Evolutionary conservation across 1,139 yeast genomes (phyloP), one percentile per base, ranked within the genome.

Genomic region (Wickerhamiella infanticola): DNA sequence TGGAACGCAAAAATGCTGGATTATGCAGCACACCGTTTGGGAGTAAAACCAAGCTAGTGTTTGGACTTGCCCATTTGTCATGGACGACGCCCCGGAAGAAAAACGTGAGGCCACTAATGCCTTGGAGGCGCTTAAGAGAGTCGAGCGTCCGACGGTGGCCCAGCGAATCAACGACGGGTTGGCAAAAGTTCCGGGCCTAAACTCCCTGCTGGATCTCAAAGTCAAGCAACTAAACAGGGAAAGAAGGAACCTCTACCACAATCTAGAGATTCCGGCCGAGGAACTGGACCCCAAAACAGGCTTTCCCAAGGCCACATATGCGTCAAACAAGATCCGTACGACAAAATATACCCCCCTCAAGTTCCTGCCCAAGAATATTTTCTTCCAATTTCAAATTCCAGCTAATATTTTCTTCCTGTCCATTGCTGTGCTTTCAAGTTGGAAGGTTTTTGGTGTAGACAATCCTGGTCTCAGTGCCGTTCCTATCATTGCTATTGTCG

Each of bases 401-500:
- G 96, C 96, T 45, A 86, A 86, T 63, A 66, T 79, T 43, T 86
- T 84, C 66, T 86, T 86, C 70, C 68, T 86, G 58, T 63, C 80
- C 37, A 68, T 85, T 65, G 81, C 79, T 55, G 80, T 86, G 51
- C 65, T 86, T 55, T 93, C 94, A 48, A 84, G 64, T 18, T 85
- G 90, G 66, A 75, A 82, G 51, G 79, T 90, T 47, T 90, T 90
- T 61, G 98, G 98, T 57, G 96, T 88, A 37, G 76, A 81, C 13
- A 79, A 75, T 52, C 96, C 98, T 0, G 97, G 90, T 3, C 66
- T 90, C 51, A 81, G 94, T 7, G 88, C 95, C 1, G 96, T 86
- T 41, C 98, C 98, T 3, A 76, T 90, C 62, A 83, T 88, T 63
- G 96, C 86, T 48, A 88, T 90, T 68, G 95, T 90, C 39, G 68